Conservation (phyloP, 106 monocot genomes). For the Phalaenopsis aphrodite region DNA sequence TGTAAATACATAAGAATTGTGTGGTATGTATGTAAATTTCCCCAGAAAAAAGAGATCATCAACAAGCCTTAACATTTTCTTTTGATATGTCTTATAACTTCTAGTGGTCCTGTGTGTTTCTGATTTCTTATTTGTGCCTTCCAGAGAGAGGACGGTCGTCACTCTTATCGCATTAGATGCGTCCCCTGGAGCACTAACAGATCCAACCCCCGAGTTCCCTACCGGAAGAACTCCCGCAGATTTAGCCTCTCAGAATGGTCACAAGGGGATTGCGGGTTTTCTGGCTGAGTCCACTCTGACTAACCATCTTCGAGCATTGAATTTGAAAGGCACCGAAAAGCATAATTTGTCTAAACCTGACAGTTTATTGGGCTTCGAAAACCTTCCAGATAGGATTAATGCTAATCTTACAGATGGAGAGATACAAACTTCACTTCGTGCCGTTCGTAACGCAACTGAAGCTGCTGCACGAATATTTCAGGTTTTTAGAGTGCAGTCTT, state of each 20-base stretch:
- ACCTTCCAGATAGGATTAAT: slow-evolving; percentile 22
- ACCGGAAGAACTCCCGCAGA: slow-evolving; percentile 94
- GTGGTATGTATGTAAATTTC: too few species aligned
- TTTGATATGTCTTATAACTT: background rate
- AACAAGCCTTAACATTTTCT: too few species aligned
- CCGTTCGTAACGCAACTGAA: slow-evolving; percentile 76
- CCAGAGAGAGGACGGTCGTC: slow-evolving; percentile 66
- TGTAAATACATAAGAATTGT: too few species aligned
- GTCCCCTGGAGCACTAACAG: slow-evolving; percentile 63
- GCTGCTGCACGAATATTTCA: slow-evolving; percentile 88
- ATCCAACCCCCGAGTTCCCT: slow-evolving; percentile 71
- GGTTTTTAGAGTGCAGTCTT: slow-evolving; percentile 80
- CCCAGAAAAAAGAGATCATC: too few species aligned
- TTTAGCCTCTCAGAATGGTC: slow-evolving; percentile 84
- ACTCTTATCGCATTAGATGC: slow-evolving; percentile 59
- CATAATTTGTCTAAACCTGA: slow-evolving; percentile 23
- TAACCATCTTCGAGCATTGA: slow-evolving; percentile 62
- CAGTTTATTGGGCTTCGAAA: slow-evolving; percentile 25
- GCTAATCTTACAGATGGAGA: slow-evolving; percentile 19
- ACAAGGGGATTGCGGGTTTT: slow-evolving; percentile 96
- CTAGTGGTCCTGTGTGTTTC: background rate
- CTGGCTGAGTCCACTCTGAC: slow-evolving; percentile 82
- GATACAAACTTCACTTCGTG: slow-evolving; percentile 45
- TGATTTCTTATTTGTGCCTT: slow-evolving; percentile 9
- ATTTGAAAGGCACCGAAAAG: slow-evolving; percentile 43